phyloP scores from a whole-genome alignment of 345 rosid species.

The Sisymbrium altissimum region DNA sequence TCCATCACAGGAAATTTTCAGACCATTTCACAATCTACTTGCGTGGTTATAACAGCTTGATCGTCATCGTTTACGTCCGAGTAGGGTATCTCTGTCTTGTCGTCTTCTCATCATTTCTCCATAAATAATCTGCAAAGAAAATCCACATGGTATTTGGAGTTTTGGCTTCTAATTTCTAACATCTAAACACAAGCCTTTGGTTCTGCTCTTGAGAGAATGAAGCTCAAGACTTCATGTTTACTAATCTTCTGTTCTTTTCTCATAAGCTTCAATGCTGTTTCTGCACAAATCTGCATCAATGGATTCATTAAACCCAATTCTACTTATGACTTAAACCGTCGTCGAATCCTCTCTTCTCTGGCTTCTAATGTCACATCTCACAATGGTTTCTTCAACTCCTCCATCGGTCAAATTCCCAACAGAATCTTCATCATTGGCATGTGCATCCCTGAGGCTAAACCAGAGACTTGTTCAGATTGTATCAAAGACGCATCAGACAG shows the following conservation, averaged over 20 bases:
- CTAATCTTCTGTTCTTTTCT: not conserved
- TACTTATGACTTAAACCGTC: conserved; percentile 19
- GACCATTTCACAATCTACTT: too few relatives aligned
- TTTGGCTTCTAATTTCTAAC: not conserved
- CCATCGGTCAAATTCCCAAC: conserved; percentile 20
- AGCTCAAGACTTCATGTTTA: conserved; percentile 5
- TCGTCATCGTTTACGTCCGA: too few relatives aligned
- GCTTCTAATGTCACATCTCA: conserved; percentile 18
- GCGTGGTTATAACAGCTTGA: too few relatives aligned
- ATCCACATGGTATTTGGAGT: not conserved
- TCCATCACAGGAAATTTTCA: too few relatives aligned
- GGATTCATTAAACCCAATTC: conserved; percentile 2
- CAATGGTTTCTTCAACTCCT: not conserved
- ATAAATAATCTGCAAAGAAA: not conserved
- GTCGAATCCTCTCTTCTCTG: conserved; percentile 25
- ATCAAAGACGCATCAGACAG: not conserved
- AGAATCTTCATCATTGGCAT: conserved; percentile 22
- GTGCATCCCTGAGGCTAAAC: not conserved
- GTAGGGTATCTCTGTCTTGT: not conserved
- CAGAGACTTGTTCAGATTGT: conserved; percentile 17
- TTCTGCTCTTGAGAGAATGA: conserved; percentile 14
- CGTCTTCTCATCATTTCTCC: not conserved
- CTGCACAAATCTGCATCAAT: conserved; percentile 10
- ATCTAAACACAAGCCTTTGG: not conserved
- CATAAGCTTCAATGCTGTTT: not conserved